Conservation (phyloP, 768 basidiomycete genomes). For the Boletus rufocinnamomeus region DNA sequence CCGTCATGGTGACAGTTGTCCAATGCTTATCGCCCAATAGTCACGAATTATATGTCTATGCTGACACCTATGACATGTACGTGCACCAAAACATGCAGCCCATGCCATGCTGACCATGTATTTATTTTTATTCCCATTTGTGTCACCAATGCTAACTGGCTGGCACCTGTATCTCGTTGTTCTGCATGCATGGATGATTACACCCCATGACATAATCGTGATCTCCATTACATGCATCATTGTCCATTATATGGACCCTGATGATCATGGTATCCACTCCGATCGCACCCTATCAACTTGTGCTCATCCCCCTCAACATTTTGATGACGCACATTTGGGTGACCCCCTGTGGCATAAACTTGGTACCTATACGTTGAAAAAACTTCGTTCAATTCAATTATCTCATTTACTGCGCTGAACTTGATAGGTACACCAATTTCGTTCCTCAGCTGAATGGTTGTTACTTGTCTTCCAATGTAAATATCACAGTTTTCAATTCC, state of each 20-base stretch:
- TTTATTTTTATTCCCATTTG: not conserved
- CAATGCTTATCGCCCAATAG: conserved; percentile 34
- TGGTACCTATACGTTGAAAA: not conserved
- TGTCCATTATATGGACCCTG: conserved; percentile 3
- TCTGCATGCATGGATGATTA: not conserved
- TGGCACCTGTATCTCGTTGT: not conserved
- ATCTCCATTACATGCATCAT: not conserved
- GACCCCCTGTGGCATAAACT: too few species aligned
- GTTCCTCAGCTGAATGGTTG: conserved; percentile 64
- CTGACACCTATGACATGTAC: conserved; percentile 66
- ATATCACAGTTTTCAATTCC: conserved; percentile 67
- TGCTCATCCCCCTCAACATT: not conserved
- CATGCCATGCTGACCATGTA: conserved; percentile 3
- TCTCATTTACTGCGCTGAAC: not conserved
- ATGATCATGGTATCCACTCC: conserved; percentile 4
- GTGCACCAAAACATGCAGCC: conserved; percentile 6
- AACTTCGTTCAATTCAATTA: not conserved
- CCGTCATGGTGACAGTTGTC: too few species aligned
- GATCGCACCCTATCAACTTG: conserved; percentile 1
- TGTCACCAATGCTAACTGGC: not conserved
- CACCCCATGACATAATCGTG: not conserved
- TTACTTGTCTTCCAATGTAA: conserved; percentile 83
- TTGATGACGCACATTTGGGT: not conserved
- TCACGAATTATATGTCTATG: conserved; percentile 82
- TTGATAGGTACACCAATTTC: conserved; percentile 60